Evolutionary conservation across 164 flowering plant species (phyloP).

Genomic region (Tinospora cordifolia): DNA sequence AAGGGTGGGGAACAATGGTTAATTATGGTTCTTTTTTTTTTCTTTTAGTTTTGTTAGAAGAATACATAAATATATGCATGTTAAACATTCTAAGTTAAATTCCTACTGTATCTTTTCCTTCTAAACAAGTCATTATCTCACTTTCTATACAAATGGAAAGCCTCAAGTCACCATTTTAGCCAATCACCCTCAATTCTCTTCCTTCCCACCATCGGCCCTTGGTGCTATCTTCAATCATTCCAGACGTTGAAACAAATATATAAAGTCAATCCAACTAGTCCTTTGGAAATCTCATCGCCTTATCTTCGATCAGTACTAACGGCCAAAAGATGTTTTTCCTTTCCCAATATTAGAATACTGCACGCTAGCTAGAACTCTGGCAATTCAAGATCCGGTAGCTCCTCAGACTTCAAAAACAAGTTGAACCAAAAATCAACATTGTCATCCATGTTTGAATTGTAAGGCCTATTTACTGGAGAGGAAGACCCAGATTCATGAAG

Average conservation of each 20-base stretch:
- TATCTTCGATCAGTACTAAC: neutral
- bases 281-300: neutral
- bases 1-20: too few species aligned
- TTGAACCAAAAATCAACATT: constrained; percentile 54
- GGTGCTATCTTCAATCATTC: too few species aligned
- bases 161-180: neutral
- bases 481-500: constrained; percentile 13
- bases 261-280: neutral
- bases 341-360: neutral
- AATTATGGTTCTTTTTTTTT: neutral
- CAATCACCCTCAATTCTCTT: neutral
- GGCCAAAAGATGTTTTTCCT: neutral
- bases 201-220: too few species aligned
- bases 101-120: neutral
- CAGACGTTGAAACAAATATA: neutral
- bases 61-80: neutral
- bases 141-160: neutral
- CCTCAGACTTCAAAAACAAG: constrained; percentile 33
- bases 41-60: neutral
- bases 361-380: constrained; percentile 18
- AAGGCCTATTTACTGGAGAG: neutral
- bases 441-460: constrained; percentile 7
- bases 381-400: constrained; percentile 15
- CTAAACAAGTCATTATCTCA: neutral
- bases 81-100: neutral